Conservation (phyloP, 1,284 basidiomycete genomes). For the Marasmius fiardii region DNA sequence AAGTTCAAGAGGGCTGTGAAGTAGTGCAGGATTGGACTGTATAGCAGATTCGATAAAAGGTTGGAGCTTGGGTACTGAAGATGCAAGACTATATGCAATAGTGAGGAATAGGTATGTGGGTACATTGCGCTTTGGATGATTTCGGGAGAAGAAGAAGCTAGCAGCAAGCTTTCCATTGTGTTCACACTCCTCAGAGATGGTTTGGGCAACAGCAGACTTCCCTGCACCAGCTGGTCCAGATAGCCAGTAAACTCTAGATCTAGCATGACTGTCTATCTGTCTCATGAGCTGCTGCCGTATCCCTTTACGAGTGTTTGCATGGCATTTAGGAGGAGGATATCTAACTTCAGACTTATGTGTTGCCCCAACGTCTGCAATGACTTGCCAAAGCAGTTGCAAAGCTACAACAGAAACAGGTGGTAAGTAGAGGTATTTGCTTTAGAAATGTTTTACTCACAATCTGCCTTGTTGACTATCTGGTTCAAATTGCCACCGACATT, state of each 20-base stretch:
- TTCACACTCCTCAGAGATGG: neutral
- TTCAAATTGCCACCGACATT: neutral
- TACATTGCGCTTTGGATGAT: neutral
- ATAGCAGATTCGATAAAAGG: neutral
- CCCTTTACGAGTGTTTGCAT: neutral
- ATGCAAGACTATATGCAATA: neutral
- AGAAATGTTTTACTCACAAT: neutral
- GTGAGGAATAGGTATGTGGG: neutral
- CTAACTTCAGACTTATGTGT: neutral
- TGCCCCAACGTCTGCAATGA: neutral
- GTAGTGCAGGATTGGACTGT: neutral
- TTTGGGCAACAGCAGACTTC: neutral
- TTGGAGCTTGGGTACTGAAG: neutral
- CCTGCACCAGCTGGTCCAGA: neutral
- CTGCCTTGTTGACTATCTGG: neutral
- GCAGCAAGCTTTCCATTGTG: neutral
- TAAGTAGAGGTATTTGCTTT: neutral
- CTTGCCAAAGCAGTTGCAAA: neutral
- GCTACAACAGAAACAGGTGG: neutral
- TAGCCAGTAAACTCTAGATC: neutral
- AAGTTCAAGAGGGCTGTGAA: neutral
- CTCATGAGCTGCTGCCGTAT: neutral
- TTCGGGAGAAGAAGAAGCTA: neutral
- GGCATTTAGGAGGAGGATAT: neutral
- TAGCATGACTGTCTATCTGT: neutral